phyloP scores from a whole-genome alignment of 2,329 filamentous ascomycete genomes.

The Incumbomyces delicatus region DNA sequence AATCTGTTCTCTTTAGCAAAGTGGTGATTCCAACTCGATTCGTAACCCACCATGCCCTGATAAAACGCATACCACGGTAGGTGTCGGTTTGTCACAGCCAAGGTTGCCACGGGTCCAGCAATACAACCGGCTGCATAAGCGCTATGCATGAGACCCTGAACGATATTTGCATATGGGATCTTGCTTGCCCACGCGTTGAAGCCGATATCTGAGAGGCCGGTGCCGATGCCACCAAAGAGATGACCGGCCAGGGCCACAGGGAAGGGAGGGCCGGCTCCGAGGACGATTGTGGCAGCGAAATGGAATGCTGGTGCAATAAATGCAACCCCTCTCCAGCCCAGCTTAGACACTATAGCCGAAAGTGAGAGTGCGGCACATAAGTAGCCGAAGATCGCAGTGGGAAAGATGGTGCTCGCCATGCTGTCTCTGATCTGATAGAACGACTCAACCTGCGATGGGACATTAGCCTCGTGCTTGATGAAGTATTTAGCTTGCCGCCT shows the following conservation, averaged over 20 bases:
- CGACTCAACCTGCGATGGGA: slow-evolving; percentile 28
- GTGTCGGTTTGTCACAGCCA: slow-evolving; percentile 21
- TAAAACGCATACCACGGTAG: slow-evolving; percentile 33
- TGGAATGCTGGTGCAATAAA: slow-evolving; percentile 31
- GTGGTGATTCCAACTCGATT: too few species aligned
- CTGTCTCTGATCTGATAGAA: slow-evolving; percentile 36
- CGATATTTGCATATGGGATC: slow-evolving; percentile 31
- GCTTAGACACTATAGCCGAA: slow-evolving; percentile 28
- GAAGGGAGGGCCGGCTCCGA: slow-evolving; percentile 26
- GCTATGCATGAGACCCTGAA: slow-evolving; percentile 34
- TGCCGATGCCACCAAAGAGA: slow-evolving; percentile 28
- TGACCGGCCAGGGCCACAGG: slow-evolving; percentile 25
- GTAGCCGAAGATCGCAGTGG: slow-evolving; percentile 37
- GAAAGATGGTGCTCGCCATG: slow-evolving; percentile 37
- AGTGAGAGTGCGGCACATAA: slow-evolving; percentile 33
- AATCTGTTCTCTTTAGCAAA: not conserved
- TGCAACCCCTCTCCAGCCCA: slow-evolving; percentile 37
- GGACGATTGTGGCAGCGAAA: slow-evolving; percentile 23
- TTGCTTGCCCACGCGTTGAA: slow-evolving; percentile 39
- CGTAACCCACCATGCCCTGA: slow-evolving; percentile 21
- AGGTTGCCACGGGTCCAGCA: slow-evolving; percentile 28
- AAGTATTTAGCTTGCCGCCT: not conserved
- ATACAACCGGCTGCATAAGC: slow-evolving; percentile 32
- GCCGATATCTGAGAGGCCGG: slow-evolving; percentile 34
- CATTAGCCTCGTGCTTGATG: not conserved